Conservation (phyloP, 2,329 filamentous ascomycete species). For the Colletotrichum gigasporum region DNA sequence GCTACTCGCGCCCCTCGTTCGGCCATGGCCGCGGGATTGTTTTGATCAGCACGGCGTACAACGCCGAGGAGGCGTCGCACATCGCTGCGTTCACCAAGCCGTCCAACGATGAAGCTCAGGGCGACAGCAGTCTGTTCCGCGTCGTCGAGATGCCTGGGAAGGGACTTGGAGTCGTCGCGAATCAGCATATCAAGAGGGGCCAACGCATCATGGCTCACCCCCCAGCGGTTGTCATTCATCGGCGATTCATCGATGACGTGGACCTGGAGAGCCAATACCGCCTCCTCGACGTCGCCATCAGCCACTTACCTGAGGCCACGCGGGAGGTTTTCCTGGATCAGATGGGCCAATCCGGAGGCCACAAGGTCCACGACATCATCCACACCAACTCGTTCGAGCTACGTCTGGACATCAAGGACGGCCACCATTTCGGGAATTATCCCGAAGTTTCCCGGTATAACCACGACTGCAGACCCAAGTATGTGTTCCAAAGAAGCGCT, state of each 20-base stretch:
- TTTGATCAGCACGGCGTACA: conserved; percentile 44
- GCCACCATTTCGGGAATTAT: conserved; percentile 37
- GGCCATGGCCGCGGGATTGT: conserved; percentile 48
- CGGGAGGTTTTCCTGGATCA: conserved; percentile 36
- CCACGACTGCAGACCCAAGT: conserved; percentile 48
- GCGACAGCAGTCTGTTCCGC: conserved; percentile 6
- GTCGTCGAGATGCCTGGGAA: conserved; percentile 38
- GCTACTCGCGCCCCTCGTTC: conserved; percentile 46
- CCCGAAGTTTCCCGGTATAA: conserved; percentile 40
- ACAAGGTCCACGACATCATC: conserved; percentile 39
- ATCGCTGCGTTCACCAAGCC: conserved; percentile 1
- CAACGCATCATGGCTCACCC: conserved; percentile 43
- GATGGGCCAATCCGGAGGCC: conserved; percentile 34
- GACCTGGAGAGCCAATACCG: conserved; percentile 36
- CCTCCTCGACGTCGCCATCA: conserved; percentile 38
- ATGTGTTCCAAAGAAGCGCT: neutral
- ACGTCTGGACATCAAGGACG: conserved; percentile 28
- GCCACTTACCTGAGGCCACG: conserved; percentile 35
- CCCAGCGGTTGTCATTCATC: conserved; percentile 41
- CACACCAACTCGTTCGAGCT: conserved; percentile 46
- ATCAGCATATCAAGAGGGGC: conserved; percentile 39
- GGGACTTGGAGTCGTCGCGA: conserved; percentile 43
- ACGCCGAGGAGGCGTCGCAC: conserved; percentile 23
- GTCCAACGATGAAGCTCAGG: neutral
- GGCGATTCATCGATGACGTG: conserved; percentile 32